Evolutionary conservation across 805 yeast species (phyloP), one percentile per base, ranked within the genome.

Genomic region (Starmerella khaoyaiensis): DNA sequence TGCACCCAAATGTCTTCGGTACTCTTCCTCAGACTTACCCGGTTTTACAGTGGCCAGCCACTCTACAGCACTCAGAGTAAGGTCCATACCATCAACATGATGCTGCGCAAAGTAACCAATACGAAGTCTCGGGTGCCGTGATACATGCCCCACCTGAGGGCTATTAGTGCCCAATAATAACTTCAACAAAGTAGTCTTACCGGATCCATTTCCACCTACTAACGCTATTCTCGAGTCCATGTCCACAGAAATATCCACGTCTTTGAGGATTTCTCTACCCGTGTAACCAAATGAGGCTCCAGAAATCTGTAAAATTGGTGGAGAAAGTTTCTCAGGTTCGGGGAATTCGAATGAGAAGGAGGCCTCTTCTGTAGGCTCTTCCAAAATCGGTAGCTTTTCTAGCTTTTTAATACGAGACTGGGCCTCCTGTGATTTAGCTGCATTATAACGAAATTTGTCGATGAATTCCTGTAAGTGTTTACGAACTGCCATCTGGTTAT

Each of bases 121-220:
- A 62, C 97, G 72, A 49, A 90, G 64, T 50, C 96, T 71, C 29
- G 90, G 78, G 54, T 90, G 86, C 46, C 73, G 72, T 17, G 82
- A 70, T 16, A 86, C 78, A 39, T 69, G 67, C 39, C 98, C 98
- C n/a, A 62, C 66, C 30, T 74, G 54, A 2, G 98, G 96, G 17
- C 64, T 63, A 36, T 79, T 62, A 47, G 66, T 72, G 45, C 81
- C 95, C 72, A 86, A 76, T 50, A 90, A 65, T 29, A 90, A 64
- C 58, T 87, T 87, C 55, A 90, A 69, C 44, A 90, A 65, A 3
- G 99, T 90, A 9, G 98, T 86, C 60, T 90, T 90, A 79, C 99
- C 99, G 56, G 95, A 82, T 65, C 99, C 99, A 58, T 90, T 90
- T 42, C 96, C 97, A 70, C 99, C 99, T 42, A 90, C 94, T 42